These are phyloP conservation scores for Hypoxylon sp. DNA, from an alignment of 2,329 filamentous ascomycete species.

Conservation along the genomic window DNA sequence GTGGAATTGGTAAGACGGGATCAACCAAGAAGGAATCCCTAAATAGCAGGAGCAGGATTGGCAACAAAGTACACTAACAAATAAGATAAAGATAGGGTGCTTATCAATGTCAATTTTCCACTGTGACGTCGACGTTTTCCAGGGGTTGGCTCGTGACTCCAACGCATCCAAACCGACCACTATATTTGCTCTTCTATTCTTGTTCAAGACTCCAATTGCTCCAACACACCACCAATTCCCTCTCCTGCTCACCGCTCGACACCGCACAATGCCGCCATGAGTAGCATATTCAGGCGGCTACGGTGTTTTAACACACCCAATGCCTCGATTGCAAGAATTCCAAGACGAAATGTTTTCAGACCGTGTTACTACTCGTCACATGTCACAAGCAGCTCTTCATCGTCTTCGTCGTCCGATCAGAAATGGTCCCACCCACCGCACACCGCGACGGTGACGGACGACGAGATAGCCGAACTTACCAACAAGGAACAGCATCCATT, in stretches of 20 bases:
- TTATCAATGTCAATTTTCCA: conserved; percentile 33
- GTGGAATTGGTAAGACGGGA: conserved; percentile 8
- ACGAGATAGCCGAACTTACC: conserved; percentile 84
- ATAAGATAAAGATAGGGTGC: conserved; percentile 7
- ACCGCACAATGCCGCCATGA: conserved; percentile 65
- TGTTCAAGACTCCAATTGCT: conserved; percentile 38
- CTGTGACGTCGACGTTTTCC: conserved; percentile 38
- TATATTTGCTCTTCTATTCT: conserved; percentile 12
- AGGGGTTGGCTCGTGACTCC: conserved; percentile 42
- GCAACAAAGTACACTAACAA: neutral
- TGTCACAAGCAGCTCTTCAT: conserved; percentile 39
- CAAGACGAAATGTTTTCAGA: conserved; percentile 29
- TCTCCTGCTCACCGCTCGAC: conserved; percentile 36
- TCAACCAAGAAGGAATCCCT: conserved; percentile 4
- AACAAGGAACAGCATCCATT: conserved; percentile 83
- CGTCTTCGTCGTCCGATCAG: conserved; percentile 41
- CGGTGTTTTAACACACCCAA: conserved; percentile 55
- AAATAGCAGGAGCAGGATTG: conserved; percentile 17
- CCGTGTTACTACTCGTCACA: conserved; percentile 51
- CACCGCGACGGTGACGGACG: conserved; percentile 72
- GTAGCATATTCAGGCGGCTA: conserved; percentile 57
- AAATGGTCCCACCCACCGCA: conserved; percentile 62
- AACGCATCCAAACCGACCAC: conserved; percentile 21
- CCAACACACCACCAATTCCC: conserved; percentile 20
- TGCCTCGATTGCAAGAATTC: conserved; percentile 43